Evolutionary conservation across 78 protist species (phyloP).

Genomic region (Dictyostelium firmibasis): DNA sequence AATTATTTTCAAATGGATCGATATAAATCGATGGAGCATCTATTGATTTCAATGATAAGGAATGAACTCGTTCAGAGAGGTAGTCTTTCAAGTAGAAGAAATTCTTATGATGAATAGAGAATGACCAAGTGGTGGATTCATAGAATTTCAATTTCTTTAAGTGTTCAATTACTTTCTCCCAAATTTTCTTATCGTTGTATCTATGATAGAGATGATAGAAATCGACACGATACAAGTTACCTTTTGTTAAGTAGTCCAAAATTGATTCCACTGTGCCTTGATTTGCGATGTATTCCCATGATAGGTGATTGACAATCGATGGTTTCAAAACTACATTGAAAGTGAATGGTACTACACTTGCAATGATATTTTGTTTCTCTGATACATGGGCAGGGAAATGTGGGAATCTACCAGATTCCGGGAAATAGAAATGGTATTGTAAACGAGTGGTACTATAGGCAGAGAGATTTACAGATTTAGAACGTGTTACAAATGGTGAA

Average conservation of each 20-base stretch:
- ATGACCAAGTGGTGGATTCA: slow-evolving; percentile 26
- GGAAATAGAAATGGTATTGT: slow-evolving; percentile 75
- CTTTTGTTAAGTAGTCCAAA: slow-evolving; percentile 20
- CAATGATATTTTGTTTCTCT: slow-evolving; percentile 41
- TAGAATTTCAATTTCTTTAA: slow-evolving; percentile 10
- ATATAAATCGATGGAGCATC: background rate
- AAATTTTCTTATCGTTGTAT: background rate
- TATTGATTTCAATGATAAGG: background rate
- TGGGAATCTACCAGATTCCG: slow-evolving; percentile 20
- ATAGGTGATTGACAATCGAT: slow-evolving; percentile 63
- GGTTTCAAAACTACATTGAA: slow-evolving; percentile 49
- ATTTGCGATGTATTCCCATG: slow-evolving; percentile 70
- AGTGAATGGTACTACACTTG: slow-evolving; percentile 23
- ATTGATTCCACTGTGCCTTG: slow-evolving; percentile 29
- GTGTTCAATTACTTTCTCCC: slow-evolving; percentile 20
- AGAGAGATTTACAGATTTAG: slow-evolving; percentile 2
- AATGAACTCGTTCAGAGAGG: background rate
- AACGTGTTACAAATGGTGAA: slow-evolving; percentile 41
- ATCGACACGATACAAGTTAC: slow-evolving; percentile 23
- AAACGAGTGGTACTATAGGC: slow-evolving; percentile 28
- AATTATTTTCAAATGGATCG: slow-evolving; percentile 14
- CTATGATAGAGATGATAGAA: slow-evolving; percentile 24
- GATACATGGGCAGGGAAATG: slow-evolving; percentile 72
- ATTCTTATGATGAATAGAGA: slow-evolving; percentile 29
- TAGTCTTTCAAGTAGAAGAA: background rate